Evolutionary conservation across 352 stramenopile species (phyloP).

Genomic region (Phytophthora nicotianae): DNA sequence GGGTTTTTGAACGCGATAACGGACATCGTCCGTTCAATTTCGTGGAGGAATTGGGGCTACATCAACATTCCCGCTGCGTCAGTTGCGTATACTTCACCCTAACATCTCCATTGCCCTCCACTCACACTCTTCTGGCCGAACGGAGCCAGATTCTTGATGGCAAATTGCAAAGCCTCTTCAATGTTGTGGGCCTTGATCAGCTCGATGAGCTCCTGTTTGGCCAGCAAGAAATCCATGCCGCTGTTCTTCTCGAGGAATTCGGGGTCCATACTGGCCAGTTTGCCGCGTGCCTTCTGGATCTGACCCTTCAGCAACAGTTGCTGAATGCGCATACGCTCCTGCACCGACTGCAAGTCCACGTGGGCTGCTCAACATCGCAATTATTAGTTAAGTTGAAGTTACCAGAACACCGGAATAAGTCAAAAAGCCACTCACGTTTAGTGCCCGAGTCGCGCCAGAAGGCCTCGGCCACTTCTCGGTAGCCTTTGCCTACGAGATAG

Average conservation of each 20-base stretch:
- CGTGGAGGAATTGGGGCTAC: slow-evolving; percentile 69
- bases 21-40: slow-evolving; percentile 82
- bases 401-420: neutral
- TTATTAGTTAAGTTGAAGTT: slow-evolving; percentile 25
- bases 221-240: slow-evolving; percentile 74
- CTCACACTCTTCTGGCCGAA: slow-evolving; percentile 79
- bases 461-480: slow-evolving; percentile 75
- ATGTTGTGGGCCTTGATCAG: slow-evolving; percentile 73
- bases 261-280: slow-evolving; percentile 59
- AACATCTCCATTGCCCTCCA: slow-evolving; percentile 6
- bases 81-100: neutral
- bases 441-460: slow-evolving; percentile 76
- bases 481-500: slow-evolving; percentile 82
- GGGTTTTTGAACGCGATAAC: slow-evolving; percentile 80
- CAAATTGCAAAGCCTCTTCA: slow-evolving; percentile 71
- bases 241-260: slow-evolving; percentile 65
- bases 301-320: slow-evolving; percentile 67
- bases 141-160: slow-evolving; percentile 69
- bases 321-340: slow-evolving; percentile 76
- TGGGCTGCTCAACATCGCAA: slow-evolving; percentile 40
- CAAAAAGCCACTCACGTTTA: slow-evolving; percentile 53
- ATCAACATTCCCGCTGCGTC: neutral
- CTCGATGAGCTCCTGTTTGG: slow-evolving; percentile 84
- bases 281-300: slow-evolving; percentile 61
- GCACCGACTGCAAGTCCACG: slow-evolving; percentile 75